Conservation (phyloP, 164 flowering plant species). For the Nelumbo lutea region DNA sequence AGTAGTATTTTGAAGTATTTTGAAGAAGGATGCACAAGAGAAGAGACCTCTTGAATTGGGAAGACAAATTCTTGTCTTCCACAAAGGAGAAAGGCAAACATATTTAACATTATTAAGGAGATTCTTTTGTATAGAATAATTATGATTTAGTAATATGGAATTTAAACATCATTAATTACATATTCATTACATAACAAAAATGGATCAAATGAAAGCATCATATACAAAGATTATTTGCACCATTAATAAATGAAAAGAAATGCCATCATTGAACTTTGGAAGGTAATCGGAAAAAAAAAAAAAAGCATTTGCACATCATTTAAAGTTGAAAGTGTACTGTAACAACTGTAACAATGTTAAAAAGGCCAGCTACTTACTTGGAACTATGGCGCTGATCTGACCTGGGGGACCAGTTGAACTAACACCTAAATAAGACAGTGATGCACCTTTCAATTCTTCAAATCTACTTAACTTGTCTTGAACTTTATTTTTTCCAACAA, state of each 20-base stretch:
- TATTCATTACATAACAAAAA: background rate
- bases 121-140: background rate
- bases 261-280: too few species aligned
- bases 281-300: too few species aligned
- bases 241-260: too few species aligned
- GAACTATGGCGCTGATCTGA: slow-evolving; percentile 37
- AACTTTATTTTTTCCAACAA: slow-evolving; percentile 74
- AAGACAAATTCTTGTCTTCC: background rate
- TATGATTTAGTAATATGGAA: background rate
- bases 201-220: background rate
- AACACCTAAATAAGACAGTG: slow-evolving; percentile 76
- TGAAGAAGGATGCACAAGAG: too few species aligned
- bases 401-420: slow-evolving; percentile 42
- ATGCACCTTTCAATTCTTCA: slow-evolving; percentile 65
- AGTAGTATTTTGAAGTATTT: too few species aligned
- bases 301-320: too few species aligned
- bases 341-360: background rate
- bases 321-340: too few species aligned
- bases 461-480: slow-evolving; percentile 70
- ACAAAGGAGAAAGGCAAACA: background rate
- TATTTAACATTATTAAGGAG: too few species aligned
- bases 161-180: background rate
- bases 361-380: slow-evolving; percentile 47
- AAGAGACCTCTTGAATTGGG: background rate
- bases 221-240: too few species aligned